These are phyloP conservation scores for Cladorrhinum samala DNA, from an alignment of 495 filamentous ascomycete species.

Conservation along the genomic window DNA sequence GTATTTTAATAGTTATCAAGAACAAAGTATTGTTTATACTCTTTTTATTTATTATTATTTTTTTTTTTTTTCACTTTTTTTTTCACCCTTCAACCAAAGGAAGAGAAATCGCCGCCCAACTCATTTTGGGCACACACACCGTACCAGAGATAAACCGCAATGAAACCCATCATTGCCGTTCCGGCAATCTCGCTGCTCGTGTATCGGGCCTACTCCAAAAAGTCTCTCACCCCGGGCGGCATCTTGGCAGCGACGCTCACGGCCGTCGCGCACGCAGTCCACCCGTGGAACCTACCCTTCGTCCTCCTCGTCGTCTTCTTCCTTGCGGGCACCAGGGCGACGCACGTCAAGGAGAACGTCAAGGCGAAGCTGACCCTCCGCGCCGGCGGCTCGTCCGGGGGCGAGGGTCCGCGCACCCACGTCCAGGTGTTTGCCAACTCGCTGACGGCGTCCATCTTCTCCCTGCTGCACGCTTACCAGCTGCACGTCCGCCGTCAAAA, in stretches of 20 bases:
- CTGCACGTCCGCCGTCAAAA: slow-evolving; percentile 40
- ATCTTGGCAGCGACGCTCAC: slow-evolving; percentile 63
- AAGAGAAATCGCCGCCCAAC: too few relatives aligned
- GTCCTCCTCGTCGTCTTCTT: slow-evolving; percentile 80
- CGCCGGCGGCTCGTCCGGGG: slow-evolving; percentile 61
- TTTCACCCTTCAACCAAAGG: too few relatives aligned
- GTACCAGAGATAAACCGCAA: slow-evolving; percentile 25
- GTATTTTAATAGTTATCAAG: too few relatives aligned
- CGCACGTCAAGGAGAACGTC: slow-evolving; percentile 83
- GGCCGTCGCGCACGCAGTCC: slow-evolving; percentile 71
- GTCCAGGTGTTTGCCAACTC: slow-evolving; percentile 92
- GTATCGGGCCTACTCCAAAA: slow-evolving; percentile 63
- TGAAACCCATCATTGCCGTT: slow-evolving; percentile 67
- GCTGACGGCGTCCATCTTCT: slow-evolving; percentile 64
- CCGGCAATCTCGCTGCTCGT: slow-evolving; percentile 58
- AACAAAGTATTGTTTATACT: too few relatives aligned
- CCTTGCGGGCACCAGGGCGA: slow-evolving; percentile 72
- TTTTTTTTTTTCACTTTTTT: too few relatives aligned
- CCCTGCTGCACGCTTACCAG: slow-evolving; percentile 63
- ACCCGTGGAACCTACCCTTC: slow-evolving; percentile 90
- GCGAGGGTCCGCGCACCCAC: slow-evolving; percentile 76
- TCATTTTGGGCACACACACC: too few relatives aligned
- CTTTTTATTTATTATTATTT: too few relatives aligned
- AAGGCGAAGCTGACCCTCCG: slow-evolving; percentile 77
- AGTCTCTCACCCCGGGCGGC: slow-evolving; percentile 70